Conservation (phyloP, 2,329 filamentous ascomycete species). For the Exophiala bonariae region DNA sequence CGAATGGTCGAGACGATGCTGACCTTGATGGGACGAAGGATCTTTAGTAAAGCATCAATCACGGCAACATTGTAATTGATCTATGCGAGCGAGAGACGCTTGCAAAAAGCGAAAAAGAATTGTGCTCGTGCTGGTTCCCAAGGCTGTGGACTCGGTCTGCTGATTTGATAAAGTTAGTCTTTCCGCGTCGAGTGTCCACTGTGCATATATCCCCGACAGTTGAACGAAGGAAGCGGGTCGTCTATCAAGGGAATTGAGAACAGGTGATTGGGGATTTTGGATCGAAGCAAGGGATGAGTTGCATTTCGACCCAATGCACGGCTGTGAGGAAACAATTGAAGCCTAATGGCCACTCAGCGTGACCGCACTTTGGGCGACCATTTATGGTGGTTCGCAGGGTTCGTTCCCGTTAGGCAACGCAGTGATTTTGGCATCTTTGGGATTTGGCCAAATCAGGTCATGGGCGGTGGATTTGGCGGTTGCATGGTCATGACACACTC, state of each 20-base stretch:
- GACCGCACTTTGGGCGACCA: constrained; percentile 10
- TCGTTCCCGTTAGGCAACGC: constrained; percentile 11
- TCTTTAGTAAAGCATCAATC: no score
- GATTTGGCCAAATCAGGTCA: constrained; percentile 2
- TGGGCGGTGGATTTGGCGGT: no score
- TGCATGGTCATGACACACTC: no score
- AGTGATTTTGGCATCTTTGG: constrained; percentile 18
- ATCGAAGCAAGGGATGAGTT: constrained; percentile 18
- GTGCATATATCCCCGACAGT: no score
- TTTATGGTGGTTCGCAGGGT: constrained; percentile 17
- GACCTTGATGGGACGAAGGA: no score
- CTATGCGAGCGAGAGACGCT: constrained; percentile 6
- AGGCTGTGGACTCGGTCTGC: constrained; percentile 16
- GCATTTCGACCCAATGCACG: constrained; percentile 18
- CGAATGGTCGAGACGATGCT: no score
- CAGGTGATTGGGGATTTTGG: constrained; percentile 17
- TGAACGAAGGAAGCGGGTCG: constrained; percentile 13
- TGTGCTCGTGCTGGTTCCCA: constrained; percentile 1
- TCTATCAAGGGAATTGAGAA: not conserved
- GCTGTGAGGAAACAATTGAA: constrained; percentile 13
- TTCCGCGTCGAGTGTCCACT: constrained; percentile 7
- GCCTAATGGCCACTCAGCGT: constrained; percentile 8
- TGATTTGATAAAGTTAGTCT: constrained; percentile 14
- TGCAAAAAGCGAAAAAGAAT: constrained; percentile 7
- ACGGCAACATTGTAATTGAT: not conserved